A percentile compares a stretch with the other conserved stretches of the same genome.
These are phyloP conservation scores for Fusarium pininemorale DNA, from an alignment of 2,329 filamentous ascomycete genomes.

Conservation along the genomic window DNA sequence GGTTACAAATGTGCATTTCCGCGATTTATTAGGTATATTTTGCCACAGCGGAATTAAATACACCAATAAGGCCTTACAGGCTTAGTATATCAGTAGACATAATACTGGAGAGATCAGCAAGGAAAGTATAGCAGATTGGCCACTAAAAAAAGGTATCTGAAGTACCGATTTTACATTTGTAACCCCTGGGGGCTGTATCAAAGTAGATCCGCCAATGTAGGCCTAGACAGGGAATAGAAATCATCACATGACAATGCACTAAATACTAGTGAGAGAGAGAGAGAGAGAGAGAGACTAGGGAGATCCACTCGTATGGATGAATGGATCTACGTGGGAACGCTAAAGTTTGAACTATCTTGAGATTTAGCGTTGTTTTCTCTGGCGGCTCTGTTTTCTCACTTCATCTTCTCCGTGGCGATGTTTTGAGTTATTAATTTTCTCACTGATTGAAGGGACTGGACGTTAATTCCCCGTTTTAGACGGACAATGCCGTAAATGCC, in stretches of 20 bases:
- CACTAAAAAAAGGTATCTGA: too few relatives aligned
- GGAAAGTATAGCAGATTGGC: too few relatives aligned
- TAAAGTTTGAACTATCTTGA: background rate
- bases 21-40: too few relatives aligned
- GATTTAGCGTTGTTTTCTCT: constrained; percentile 27
- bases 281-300: too few relatives aligned
- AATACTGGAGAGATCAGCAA: too few relatives aligned
- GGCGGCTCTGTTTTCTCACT: constrained; percentile 19
- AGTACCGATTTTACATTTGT: too few relatives aligned
- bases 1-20: too few relatives aligned
- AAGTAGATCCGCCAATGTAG: constrained; percentile 2
- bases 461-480: background rate
- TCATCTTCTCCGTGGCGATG: background rate
- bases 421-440: background rate
- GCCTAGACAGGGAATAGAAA: background rate
- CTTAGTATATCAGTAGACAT: too few relatives aligned
- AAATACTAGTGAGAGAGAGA: background rate
- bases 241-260: constrained; percentile 26
- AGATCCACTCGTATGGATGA: constrained; percentile 3
- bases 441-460: background rate
- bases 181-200: too few relatives aligned
- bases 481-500: background rate
- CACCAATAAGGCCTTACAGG: too few relatives aligned
- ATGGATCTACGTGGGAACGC: background rate
- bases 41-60: too few relatives aligned